Base-by-base conservation (phyloP, 306 rosid species). In the Psophocarpus tetragonolobus region DNA sequence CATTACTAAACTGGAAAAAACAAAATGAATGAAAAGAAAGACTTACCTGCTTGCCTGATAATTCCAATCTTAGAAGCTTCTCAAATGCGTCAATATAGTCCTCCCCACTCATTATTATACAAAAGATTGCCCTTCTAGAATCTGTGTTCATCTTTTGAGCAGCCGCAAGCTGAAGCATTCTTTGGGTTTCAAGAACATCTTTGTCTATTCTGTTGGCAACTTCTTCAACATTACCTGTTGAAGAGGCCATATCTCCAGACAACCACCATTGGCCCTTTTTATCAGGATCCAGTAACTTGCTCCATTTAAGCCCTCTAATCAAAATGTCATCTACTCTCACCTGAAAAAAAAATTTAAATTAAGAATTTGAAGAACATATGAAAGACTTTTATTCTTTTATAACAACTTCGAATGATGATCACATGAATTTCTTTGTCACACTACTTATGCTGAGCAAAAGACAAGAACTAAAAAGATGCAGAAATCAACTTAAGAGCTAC, bases 251-350 rank as follows among this genome's bases (percentile, higher is more conserved):
- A 64, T 92, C 92, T 61, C 88, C 95, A 61, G 97, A 75, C 70
- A 87, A 81, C 95, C 97, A 92, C 98, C 98, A 95, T 71, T 89
- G 97, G 51, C 97, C 98, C 85, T 91, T 94, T 91, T 95, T 92
- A 33, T 85, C 78, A 38, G 92, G 91, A 84, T 92, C 97, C 74
- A 95, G 88, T 73, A 95, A 79, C 83, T 91, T 95, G 67, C 87
- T 87, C 98, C 98, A 95, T 73, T 81, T 92, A 62, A 95, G 80
- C 72, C 97, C 95, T 87, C 97, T 83, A 74, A 95, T 68, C 74
- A 88, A 12, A 74, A 80, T 81, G 65, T 87, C 93, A 62, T 88
- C 97, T 23, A 73, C 92, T 74, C 87, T 72, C 75, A 91, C 76
- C 98, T 92, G 95, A 70, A 86, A 90, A 79, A 26, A 79, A 80